phyloP scores from a whole-genome alignment of 495 filamentous ascomycete species.

The Xylaria cubensis region DNA sequence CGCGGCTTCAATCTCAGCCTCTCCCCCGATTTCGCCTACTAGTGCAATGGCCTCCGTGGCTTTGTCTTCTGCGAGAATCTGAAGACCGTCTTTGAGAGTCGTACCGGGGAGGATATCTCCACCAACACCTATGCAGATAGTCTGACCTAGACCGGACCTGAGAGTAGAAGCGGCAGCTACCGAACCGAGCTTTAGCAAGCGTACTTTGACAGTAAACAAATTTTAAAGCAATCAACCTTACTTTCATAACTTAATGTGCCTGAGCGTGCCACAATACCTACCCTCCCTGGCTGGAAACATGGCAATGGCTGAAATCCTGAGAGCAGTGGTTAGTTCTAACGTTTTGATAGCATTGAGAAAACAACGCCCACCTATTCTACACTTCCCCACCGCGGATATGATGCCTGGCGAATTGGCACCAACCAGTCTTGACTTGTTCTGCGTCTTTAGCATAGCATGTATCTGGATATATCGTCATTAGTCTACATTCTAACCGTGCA shows the following conservation, averaged over 20 bases:
- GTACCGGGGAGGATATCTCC: conserved; percentile 87
- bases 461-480: conserved; percentile 52
- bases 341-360: neutral
- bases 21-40: conserved; percentile 87
- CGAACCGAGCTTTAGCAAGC: neutral
- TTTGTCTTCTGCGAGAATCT: conserved; percentile 73
- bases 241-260: conserved; percentile 85
- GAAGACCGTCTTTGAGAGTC: conserved; percentile 77
- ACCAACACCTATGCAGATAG: conserved; percentile 85
- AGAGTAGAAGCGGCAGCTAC: conserved; percentile 80
- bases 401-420: conserved; percentile 90
- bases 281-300: conserved; percentile 73
- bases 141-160: conserved; percentile 82
- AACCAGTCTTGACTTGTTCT: conserved; percentile 80
- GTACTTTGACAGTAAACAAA: neutral
- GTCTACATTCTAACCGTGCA: neutral
- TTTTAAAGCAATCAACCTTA: conserved; percentile 21
- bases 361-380: conserved; percentile 67
- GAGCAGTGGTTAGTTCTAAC: neutral
- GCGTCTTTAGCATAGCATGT: conserved; percentile 77
- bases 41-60: conserved; percentile 83
- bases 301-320: conserved; percentile 79
- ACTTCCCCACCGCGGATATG: conserved; percentile 80
- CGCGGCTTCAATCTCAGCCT: conserved; percentile 80
- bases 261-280: conserved; percentile 88